A percentile compares a stretch with the other conserved stretches of the same genome.
Conservation (phyloP, 169 alveolate species). For the Plasmodium relictum region DNA sequence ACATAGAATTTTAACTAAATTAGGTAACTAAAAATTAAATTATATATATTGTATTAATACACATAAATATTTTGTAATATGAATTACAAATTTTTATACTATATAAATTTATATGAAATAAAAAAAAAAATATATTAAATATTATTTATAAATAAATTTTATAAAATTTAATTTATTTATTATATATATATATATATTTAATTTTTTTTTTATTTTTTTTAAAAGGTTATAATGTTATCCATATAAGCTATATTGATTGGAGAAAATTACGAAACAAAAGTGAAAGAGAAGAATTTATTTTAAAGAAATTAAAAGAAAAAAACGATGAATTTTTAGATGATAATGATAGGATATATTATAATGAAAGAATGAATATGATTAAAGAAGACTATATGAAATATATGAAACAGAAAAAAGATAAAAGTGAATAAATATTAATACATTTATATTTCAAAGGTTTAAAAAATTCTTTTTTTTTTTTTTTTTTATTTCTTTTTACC, state of each 20-base stretch:
- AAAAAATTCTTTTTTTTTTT: no score
- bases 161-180: background rate
- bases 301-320: slow-evolving; percentile 90
- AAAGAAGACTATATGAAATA: slow-evolving; percentile 78
- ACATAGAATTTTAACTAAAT: slow-evolving; percentile 92
- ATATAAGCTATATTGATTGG: slow-evolving; percentile 90
- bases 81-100: no score
- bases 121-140: background rate
- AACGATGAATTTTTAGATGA: slow-evolving; percentile 95
- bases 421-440: slow-evolving; percentile 6
- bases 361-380: slow-evolving; percentile 86
- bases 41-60: background rate
- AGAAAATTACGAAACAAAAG: slow-evolving; percentile 89
- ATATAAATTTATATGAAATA: background rate
- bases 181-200: background rate
- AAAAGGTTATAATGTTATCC: slow-evolving; percentile 84
- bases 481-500: no score
- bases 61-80: background rate
- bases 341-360: slow-evolving; percentile 91
- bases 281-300: slow-evolving; percentile 94
- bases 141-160: background rate
- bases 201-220: background rate
- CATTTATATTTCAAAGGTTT: no score
- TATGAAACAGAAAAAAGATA: slow-evolving; percentile 75
- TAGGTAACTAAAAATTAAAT: slow-evolving; percentile 84